phyloP scores from a whole-genome alignment of 2,329 filamentous ascomycete genomes.

The Cryphonectria naterciae region DNA sequence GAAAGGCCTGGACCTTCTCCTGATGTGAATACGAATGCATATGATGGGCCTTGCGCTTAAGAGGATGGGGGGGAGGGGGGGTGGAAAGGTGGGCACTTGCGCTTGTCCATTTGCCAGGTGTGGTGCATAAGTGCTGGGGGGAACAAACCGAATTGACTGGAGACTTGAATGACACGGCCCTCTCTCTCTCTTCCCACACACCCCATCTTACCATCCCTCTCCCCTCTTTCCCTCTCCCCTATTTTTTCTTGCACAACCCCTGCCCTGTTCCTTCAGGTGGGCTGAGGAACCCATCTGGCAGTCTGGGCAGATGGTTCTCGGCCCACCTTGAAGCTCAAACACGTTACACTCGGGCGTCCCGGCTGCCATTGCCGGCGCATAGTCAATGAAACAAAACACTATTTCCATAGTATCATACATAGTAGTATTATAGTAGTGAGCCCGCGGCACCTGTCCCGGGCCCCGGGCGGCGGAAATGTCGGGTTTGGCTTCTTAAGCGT shows the following conservation, averaged over 20 bases:
- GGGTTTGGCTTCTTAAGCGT: neutral
- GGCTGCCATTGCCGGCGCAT: conserved; percentile 13
- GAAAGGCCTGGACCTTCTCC: neutral
- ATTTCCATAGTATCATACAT: neutral
- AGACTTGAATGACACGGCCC: neutral
- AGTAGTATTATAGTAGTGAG: neutral
- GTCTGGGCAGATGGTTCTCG: conserved; percentile 19
- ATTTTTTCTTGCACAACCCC: neutral
- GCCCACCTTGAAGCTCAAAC: conserved; percentile 10
- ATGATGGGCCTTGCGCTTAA: conserved; percentile 5
- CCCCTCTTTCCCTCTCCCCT: neutral
- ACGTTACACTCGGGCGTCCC: conserved; percentile 17
- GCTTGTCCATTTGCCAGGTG: neutral
- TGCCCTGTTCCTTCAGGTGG: conserved; percentile 5
- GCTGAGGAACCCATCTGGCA: conserved; percentile 5
- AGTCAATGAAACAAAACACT: conserved; percentile 22
- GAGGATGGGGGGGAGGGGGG: neutral
- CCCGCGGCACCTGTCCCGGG: conserved; percentile 21
- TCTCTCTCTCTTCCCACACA: neutral
- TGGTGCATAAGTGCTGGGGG: neutral
- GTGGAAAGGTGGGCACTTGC: neutral
- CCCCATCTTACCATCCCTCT: neutral
- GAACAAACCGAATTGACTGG: neutral
- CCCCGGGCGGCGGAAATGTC: neutral
- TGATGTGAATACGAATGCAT: conserved; percentile 6